A percentile compares a stretch with the other conserved stretches of the same genome.
phyloP scores from a whole-genome alignment of 495 filamentous ascomycete genomes.

The Neurospora cerealis region DNA sequence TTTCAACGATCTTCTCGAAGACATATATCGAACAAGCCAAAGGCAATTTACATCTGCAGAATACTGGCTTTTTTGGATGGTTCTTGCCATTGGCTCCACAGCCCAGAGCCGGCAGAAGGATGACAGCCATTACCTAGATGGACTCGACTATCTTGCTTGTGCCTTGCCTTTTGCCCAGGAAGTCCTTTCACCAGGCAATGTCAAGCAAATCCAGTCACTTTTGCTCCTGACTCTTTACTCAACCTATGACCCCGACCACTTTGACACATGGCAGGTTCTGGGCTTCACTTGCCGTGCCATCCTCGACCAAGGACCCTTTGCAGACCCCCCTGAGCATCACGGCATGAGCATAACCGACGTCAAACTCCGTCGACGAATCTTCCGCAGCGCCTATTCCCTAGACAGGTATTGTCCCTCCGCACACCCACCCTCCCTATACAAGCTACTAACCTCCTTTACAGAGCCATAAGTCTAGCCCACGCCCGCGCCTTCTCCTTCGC shows the following conservation, averaged over 20 bases:
- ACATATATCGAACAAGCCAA: slow-evolving; percentile 57
- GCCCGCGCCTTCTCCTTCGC: slow-evolving; percentile 81
- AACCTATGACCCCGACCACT: slow-evolving; percentile 76
- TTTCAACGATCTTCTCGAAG: slow-evolving; percentile 67
- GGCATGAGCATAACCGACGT: slow-evolving; percentile 51
- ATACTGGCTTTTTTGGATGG: slow-evolving; percentile 79
- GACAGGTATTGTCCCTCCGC: slow-evolving; percentile 52
- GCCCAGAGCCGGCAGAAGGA: slow-evolving; percentile 58
- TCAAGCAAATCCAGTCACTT: slow-evolving; percentile 73
- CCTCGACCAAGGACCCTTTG: slow-evolving; percentile 81
- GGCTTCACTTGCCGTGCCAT: slow-evolving; percentile 77
- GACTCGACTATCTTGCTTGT: slow-evolving; percentile 53
- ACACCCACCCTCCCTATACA: background rate
- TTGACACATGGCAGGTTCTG: slow-evolving; percentile 83
- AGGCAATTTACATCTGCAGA: slow-evolving; percentile 60
- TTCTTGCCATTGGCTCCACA: slow-evolving; percentile 68
- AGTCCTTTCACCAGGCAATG: slow-evolving; percentile 73
- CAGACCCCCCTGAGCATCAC: slow-evolving; percentile 65
- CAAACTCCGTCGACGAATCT: slow-evolving; percentile 68
- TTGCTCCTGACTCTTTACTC: slow-evolving; percentile 79
- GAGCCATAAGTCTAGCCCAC: slow-evolving; percentile 71
- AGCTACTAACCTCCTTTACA: slow-evolving; percentile 21
- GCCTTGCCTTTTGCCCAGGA: slow-evolving; percentile 68
- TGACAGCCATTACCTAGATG: slow-evolving; percentile 54
- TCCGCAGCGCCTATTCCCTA: slow-evolving; percentile 76